Conservation (phyloP, 108 stramenopile species). For the Conticribra guillardii region DNA sequence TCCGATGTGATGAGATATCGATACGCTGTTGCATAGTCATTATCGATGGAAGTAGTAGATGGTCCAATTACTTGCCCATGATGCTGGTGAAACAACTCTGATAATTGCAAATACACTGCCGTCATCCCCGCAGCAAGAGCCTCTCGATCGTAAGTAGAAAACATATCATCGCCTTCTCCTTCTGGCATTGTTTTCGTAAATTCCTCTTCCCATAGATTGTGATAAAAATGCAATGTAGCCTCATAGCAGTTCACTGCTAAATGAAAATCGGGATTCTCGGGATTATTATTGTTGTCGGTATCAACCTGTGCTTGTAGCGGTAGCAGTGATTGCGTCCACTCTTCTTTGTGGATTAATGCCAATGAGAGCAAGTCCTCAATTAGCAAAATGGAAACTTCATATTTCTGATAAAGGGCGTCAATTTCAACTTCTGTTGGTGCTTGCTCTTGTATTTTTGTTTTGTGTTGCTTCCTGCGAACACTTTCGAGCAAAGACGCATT, state of each 20-base stretch:
- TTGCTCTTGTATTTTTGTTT: too few species aligned
- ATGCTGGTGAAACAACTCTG: not conserved
- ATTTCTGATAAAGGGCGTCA: not conserved
- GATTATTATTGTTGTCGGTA: not conserved
- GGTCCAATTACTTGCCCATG: not conserved
- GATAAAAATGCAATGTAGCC: not conserved
- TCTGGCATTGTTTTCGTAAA: not conserved
- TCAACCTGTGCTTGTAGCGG: not conserved
- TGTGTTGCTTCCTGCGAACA: too few species aligned
- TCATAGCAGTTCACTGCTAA: not conserved
- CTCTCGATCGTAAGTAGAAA: not conserved
- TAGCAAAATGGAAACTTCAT: not conserved
- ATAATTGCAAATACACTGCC: not conserved
- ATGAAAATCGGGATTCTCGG: too few species aligned
- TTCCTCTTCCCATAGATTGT: not conserved
- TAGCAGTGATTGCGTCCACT: not conserved
- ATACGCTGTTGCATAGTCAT: not conserved
- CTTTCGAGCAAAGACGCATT: too few species aligned
- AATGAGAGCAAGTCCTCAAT: not conserved
- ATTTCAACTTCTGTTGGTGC: too few species aligned
- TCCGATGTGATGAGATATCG: slow-evolving; percentile 4
- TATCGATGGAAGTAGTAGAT: not conserved
- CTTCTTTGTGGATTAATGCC: not conserved
- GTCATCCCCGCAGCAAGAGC: not conserved
- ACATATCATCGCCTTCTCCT: not conserved